Conservation (phyloP, 306 rosid genomes). For the Cyamopsis tetragonoloba region DNA sequence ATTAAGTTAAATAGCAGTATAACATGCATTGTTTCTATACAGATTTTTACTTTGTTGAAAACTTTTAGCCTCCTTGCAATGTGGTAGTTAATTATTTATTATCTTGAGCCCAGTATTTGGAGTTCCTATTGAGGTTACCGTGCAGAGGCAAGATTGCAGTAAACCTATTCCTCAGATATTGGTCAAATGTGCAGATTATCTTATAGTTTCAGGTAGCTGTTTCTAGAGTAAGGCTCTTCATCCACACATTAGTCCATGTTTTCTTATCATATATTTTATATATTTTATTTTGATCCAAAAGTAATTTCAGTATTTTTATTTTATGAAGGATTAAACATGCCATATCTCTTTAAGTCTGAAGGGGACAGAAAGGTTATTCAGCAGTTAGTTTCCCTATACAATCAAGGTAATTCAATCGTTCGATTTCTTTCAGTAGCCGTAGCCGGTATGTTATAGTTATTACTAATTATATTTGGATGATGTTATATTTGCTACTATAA, state of each 20-base stretch:
- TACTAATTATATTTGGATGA: conserved; percentile 13
- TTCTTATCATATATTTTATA: not conserved
- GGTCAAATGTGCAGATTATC: conserved; percentile 85
- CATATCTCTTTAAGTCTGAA: conserved; percentile 69
- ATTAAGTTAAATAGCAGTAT: conserved; percentile 7
- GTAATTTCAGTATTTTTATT: conserved; percentile 17
- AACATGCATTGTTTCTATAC: not conserved
- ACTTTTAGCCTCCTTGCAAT: not conserved
- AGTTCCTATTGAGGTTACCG: conserved; percentile 77
- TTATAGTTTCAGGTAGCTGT: conserved; percentile 76
- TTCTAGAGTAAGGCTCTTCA: conserved; percentile 23
- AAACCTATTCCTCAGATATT: conserved; percentile 76
- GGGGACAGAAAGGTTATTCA: conserved; percentile 82
- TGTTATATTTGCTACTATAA: conserved; percentile 9
- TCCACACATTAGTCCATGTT: not conserved
- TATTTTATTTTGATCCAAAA: conserved; percentile 13
- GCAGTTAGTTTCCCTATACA: conserved; percentile 76
- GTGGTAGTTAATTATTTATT: conserved; percentile 15
- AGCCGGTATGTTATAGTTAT: conserved; percentile 16
- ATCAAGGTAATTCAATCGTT: conserved; percentile 59
- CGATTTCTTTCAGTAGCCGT: conserved; percentile 23
- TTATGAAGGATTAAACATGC: conserved; percentile 68
- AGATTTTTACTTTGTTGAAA: not conserved
- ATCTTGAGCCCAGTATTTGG: conserved; percentile 70
- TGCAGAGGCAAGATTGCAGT: conserved; percentile 75